These are phyloP conservation scores for Saturnispora dispora DNA, from an alignment of 805 yeast genomes.

Conservation along the genomic window DNA sequence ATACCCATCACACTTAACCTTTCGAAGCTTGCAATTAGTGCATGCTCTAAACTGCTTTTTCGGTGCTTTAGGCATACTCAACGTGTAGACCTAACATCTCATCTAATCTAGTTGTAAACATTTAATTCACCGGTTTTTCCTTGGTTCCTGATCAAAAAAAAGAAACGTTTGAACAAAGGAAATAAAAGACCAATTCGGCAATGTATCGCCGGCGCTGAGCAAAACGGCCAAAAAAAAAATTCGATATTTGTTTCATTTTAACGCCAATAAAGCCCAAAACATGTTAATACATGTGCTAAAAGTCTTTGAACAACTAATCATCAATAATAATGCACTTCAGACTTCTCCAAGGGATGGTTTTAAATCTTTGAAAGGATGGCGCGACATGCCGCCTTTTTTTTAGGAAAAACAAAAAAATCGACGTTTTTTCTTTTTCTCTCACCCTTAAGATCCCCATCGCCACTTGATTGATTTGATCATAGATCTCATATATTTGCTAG, in stretches of 20 bases:
- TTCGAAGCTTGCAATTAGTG: constrained; percentile 15
- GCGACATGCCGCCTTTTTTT: not conserved
- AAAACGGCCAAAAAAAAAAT: not conserved
- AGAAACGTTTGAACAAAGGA: not conserved
- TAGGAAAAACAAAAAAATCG: not conserved
- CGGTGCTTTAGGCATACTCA: constrained; percentile 1
- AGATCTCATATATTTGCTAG: not conserved
- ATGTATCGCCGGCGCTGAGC: not conserved
- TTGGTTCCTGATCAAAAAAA: not conserved
- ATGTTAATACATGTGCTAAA: no score
- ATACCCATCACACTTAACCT: constrained; percentile 16
- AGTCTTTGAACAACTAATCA: no score
- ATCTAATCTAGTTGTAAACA: not conserved
- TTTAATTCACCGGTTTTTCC: not conserved
- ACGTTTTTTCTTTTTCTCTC: not conserved
- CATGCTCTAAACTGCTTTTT: constrained; percentile 13
- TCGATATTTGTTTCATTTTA: not conserved
- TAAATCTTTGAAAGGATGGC: not conserved
- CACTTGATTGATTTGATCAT: not conserved
- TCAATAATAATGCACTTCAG: no score
- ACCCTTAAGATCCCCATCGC: not conserved
- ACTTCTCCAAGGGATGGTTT: not conserved
- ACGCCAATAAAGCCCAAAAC: not conserved
- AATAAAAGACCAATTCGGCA: not conserved
- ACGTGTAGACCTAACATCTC: not conserved